A percentile compares a stretch with the other conserved stretches of the same genome.
Evolutionary conservation across 306 rosid genomes (phyloP).

Genomic region (Prunus mume): DNA sequence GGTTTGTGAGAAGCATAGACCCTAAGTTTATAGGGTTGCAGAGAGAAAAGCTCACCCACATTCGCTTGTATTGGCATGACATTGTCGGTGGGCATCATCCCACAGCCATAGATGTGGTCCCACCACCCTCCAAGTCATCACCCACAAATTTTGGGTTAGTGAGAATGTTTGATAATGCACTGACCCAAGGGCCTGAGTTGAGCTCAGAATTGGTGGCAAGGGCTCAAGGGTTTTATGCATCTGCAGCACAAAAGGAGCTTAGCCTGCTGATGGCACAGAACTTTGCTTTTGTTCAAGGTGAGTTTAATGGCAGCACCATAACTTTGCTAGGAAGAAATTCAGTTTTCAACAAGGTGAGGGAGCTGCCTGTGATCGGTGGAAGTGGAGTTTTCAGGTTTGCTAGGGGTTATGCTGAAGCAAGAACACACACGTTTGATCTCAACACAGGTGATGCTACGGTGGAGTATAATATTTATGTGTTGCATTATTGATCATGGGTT

Average conservation of each 20-base stretch:
- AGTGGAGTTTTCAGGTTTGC: conserved; percentile 72
- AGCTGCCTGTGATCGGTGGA: conserved; percentile 80
- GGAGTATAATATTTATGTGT: conserved; percentile 54
- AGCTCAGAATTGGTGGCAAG: conserved; percentile 31
- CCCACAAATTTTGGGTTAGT: conserved; percentile 19
- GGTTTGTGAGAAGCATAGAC: conserved; percentile 30
- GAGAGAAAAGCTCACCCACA: conserved; percentile 53
- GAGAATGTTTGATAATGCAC: conserved; percentile 31
- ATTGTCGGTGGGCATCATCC: conserved; percentile 32
- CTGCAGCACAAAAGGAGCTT: conserved; percentile 21
- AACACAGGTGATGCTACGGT: conserved; percentile 43
- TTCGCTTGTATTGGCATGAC: conserved; percentile 72
- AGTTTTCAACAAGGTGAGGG: conserved; percentile 44
- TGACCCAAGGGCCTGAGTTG: conserved; percentile 26
- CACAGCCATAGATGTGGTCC: conserved; percentile 9
- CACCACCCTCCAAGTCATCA: conserved; percentile 11
- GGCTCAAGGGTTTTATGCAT: conserved; percentile 40
- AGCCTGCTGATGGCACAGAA: conserved; percentile 56
- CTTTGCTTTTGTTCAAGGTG: conserved; percentile 50
- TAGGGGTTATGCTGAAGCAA: conserved; percentile 51
- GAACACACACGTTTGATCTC: conserved; percentile 27
- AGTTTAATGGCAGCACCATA: conserved; percentile 62
- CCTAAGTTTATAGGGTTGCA: conserved; percentile 29
- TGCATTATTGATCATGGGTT: conserved; percentile 18
- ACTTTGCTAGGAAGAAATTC: conserved; percentile 59